Evolutionary conservation across 2,329 filamentous ascomycete species (phyloP).

Genomic region (Hymenoscyphus fraxineus): DNA sequence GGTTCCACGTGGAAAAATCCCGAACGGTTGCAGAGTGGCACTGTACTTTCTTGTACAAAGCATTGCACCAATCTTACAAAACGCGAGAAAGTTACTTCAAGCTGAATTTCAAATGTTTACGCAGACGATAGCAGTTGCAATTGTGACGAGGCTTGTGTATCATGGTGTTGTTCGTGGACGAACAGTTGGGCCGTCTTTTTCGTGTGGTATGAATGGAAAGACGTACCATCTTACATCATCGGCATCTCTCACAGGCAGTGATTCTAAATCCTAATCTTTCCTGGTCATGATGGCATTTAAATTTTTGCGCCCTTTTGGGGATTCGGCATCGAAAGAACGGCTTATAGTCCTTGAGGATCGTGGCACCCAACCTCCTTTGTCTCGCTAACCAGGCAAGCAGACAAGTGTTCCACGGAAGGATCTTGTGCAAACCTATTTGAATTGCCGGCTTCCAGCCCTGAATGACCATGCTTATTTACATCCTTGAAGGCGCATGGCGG

Average conservation of each 20-base stretch:
- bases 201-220: neutral
- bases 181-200: constrained; percentile 4
- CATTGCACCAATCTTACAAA: neutral
- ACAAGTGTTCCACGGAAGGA: neutral
- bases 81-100: neutral
- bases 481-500: constrained; percentile 1
- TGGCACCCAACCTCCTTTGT: neutral
- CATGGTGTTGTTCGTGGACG: constrained; percentile 3
- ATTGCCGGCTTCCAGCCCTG: neutral
- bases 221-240: neutral
- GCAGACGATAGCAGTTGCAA: neutral
- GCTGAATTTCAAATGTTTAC: neutral
- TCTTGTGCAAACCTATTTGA: neutral
- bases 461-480: neutral
- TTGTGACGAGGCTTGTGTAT: neutral
- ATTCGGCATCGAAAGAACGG: neutral
- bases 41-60: neutral
- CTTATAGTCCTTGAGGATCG: neutral
- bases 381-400: neutral
- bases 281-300: neutral
- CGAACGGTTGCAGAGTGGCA: constrained; percentile 5
- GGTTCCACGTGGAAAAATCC: constrained; percentile 1
- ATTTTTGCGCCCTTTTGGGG: neutral
- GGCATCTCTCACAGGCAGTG: neutral
- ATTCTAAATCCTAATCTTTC: neutral